Evolutionary conservation across 208 protist species (phyloP), one percentile per base, ranked within the genome.

Genomic region (Crithidia brevicula): DNA sequence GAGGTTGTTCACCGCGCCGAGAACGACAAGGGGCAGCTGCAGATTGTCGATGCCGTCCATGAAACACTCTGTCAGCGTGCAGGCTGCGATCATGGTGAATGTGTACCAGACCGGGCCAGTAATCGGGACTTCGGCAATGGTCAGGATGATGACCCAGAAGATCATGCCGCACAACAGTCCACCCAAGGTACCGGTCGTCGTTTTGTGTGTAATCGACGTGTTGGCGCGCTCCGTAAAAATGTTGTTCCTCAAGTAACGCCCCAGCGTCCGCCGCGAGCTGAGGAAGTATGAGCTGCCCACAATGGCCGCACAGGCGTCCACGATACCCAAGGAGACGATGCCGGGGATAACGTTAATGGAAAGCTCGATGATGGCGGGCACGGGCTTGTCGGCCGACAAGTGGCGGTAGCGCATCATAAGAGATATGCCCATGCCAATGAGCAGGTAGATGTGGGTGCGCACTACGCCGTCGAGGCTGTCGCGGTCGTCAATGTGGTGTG

Each of bases 11-110:
- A 91, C 78, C 0, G 79, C 83, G n/a, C 82, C 87, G 25, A 92
- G 63, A 45, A 94, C 78, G 25, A 94, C 83, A n/a, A 97, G 56
- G 9, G 92, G 92, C 31, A 97, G 74, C 74, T 97, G 88, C 20
- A 97, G 68, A 43, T 97, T 97, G 58, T 97, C 92, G 46, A 97
- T 83, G 20, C 88, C 89, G 53, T 97, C 86, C 57, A 88, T 91
- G 60, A 97, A 92, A 57, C 88, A 94, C 70, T 97, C 92, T 1
- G 86, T 86, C 34, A 94, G 33, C 4, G 88, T 89, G 78, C 83
- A 90, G 4, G 85, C 69, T 28, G 80, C 65, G n/a, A 94, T 79
- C 72, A 94, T 83, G 18, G 76, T 51, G 64, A 91, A 89, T 11
- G 85, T 84, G 33, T 84, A 86, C 43, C 57, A 73, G 20, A 77